Percentiles rank a stretch among this genome's conserved stretches.
Conservation (phyloP, 108 stramenopile species). For the Chaetoceros tenuissimus region DNA sequence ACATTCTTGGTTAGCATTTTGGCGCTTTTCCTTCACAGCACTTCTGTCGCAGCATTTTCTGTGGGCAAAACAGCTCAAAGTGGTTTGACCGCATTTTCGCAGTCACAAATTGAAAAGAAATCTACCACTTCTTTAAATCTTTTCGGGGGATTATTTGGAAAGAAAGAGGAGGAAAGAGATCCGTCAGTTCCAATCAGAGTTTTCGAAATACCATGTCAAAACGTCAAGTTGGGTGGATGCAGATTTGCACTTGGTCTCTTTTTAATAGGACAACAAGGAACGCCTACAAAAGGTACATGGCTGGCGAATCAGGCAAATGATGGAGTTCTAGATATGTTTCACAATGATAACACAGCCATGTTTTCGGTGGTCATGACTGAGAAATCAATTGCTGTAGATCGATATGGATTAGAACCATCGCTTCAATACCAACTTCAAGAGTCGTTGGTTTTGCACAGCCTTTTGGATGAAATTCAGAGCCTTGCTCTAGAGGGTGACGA, state of each 20-base stretch:
- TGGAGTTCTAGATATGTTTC: conserved; percentile 43
- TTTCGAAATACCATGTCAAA: conserved; percentile 21
- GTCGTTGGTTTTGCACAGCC: conserved; percentile 54
- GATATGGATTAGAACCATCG: conserved; percentile 48
- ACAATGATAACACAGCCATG: conserved; percentile 58
- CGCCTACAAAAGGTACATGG: conserved; percentile 44
- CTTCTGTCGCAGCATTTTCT: too few relatives aligned
- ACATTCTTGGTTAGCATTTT: too few relatives aligned
- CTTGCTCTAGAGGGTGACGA: conserved; percentile 35
- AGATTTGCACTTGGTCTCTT: conserved; percentile 41
- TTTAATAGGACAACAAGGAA: conserved; percentile 46
- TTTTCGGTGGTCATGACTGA: conserved; percentile 31
- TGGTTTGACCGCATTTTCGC: too few relatives aligned
- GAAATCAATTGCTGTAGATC: conserved; percentile 26
- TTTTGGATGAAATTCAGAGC: conserved; percentile 55
- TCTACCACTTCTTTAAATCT: neutral
- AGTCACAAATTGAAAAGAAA: too few relatives aligned
- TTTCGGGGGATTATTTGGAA: conserved; percentile 10
- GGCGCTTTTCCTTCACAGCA: too few relatives aligned
- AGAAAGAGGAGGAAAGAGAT: neutral
- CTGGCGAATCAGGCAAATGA: conserved; percentile 37
- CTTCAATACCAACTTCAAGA: conserved; percentile 69
- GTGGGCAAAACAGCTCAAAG: too few relatives aligned
- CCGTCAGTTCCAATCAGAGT: conserved; percentile 10
- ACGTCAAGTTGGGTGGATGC: conserved; percentile 30